Evolutionary conservation across 2,329 filamentous ascomycete genomes (phyloP).

Genomic region (Volutella citrinella): DNA sequence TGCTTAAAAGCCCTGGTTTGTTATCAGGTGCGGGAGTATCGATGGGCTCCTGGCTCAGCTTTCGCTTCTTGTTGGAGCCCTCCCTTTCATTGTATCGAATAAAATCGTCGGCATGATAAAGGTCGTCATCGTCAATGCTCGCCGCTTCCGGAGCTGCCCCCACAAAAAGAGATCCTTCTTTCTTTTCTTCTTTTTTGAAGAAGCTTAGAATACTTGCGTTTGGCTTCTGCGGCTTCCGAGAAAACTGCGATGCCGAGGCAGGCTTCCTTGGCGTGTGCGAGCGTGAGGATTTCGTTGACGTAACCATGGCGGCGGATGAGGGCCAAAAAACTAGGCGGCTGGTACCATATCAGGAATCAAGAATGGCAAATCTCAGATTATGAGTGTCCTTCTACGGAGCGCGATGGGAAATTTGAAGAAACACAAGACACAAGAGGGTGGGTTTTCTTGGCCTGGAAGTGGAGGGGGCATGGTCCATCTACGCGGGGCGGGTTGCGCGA

Average conservation of each 20-base stretch:
- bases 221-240: slow-evolving; percentile 37
- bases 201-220: slow-evolving; percentile 72
- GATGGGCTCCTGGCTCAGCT: slow-evolving; percentile 22
- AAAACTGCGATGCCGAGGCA: slow-evolving; percentile 14
- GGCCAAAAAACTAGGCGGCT: not conserved
- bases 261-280: slow-evolving; percentile 32
- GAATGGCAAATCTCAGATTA: too few species aligned
- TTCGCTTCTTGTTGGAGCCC: slow-evolving; percentile 28
- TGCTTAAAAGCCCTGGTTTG: too few species aligned
- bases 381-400: too few species aligned
- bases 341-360: not conserved
- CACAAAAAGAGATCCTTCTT: slow-evolving; percentile 58
- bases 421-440: too few species aligned
- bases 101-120: slow-evolving; percentile 26
- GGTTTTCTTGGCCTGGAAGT: too few species aligned
- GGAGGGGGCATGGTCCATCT: too few species aligned
- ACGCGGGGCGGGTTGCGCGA: too few species aligned
- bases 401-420: too few species aligned
- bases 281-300: slow-evolving; percentile 31
- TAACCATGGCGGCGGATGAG: slow-evolving; percentile 28
- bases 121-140: slow-evolving; percentile 22
- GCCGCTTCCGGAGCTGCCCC: slow-evolving; percentile 22
- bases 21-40: too few species aligned
- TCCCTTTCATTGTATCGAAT: slow-evolving; percentile 33
- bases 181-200: slow-evolving; percentile 66